Conservation (phyloP, 192 early-diverging fungal genomes). For the Coemansia sp. region DNA sequence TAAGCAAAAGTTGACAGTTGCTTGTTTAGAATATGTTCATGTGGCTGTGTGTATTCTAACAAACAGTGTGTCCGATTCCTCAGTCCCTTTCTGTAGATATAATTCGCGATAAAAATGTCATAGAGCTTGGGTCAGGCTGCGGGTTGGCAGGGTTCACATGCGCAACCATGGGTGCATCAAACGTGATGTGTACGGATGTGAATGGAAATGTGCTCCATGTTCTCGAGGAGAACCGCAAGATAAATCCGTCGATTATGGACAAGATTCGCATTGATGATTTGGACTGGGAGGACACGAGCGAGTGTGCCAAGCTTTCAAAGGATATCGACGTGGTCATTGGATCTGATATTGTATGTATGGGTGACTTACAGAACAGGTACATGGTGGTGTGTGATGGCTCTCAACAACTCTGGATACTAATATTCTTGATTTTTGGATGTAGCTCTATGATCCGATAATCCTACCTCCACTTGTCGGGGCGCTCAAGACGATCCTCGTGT, state of each 20-base stretch:
- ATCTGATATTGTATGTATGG: slow-evolving; percentile 46
- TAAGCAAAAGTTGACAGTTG: too few species aligned
- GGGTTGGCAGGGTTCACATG: slow-evolving; percentile 49
- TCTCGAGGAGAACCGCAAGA: slow-evolving; percentile 29
- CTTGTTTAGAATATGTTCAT: too few species aligned
- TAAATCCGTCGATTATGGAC: slow-evolving; percentile 31
- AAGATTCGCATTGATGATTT: slow-evolving; percentile 37
- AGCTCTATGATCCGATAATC: slow-evolving; percentile 50
- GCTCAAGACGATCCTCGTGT: slow-evolving; percentile 34
- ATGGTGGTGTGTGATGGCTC: too few species aligned
- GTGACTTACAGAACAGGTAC: too few species aligned
- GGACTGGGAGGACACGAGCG: slow-evolving; percentile 36
- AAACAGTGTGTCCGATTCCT: not conserved
- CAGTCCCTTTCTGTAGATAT: slow-evolving; percentile 27
- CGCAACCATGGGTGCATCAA: slow-evolving; percentile 47
- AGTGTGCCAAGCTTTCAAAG: slow-evolving; percentile 23
- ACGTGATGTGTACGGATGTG: slow-evolving; percentile 37
- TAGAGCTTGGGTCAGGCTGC: slow-evolving; percentile 52
- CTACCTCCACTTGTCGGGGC: slow-evolving; percentile 37
- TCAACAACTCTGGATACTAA: too few species aligned
- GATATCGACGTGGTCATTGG: slow-evolving; percentile 49
- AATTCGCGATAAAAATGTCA: slow-evolving; percentile 39
- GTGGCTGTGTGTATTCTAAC: not conserved
- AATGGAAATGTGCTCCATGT: slow-evolving; percentile 31
- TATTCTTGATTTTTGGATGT: slow-evolving; percentile 4